Base-by-base conservation (phyloP, 371 early-diverging fungal genomes). In the Syncephalastrum contaminatum region DNA sequence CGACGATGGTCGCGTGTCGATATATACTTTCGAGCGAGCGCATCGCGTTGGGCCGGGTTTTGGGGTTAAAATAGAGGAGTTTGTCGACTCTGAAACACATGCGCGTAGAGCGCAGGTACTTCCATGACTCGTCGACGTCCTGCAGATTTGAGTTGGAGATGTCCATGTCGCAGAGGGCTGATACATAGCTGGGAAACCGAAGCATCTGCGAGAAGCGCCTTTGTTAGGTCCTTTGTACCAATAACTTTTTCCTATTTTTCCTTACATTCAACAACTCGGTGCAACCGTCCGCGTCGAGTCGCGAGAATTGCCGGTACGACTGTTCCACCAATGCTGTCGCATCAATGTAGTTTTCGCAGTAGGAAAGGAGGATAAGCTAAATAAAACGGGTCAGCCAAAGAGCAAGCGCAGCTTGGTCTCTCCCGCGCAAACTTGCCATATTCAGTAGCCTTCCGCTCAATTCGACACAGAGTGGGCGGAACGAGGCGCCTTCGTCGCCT, bases 391-490 rank as follows among this genome's bases (percentile, higher is more conserved):
- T 25, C 15, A 30, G 36, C 36, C 2, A 6, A 43, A 2, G n/a
- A 21, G 10, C 20, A 42, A 19, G 7, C 24, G 22, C 43, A 16
- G 53, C 12, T 2, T 42, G 19, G 3, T 16, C 45, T n/a, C 44
- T n/a, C n/a, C n/a, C n/a, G n/a, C n/a, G n/a, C n/a, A n/a, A n/a
- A 47, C 56, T 49, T 50, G 46, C 63, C 63, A 63, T 63, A 50
- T 63, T 58, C 18, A 63, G 25, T 8, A 63, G n/a, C 21, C 63
- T 25, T 19, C 58, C 54, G 14, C 54, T 58, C 15, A 58, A 54
- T 20, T 53, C 58, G 15, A 49, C 48, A 48, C 54, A 30, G 0
- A 30, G 12, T 30, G 36, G 36, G 10, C 36, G 36, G 36, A 30
- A 12, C 36, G 36, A 8, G 10, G 36, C 36, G 0, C 8, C 57